phyloP scores from a whole-genome alignment of 768 basidiomycete genomes.

The Amanita fuliginea region DNA sequence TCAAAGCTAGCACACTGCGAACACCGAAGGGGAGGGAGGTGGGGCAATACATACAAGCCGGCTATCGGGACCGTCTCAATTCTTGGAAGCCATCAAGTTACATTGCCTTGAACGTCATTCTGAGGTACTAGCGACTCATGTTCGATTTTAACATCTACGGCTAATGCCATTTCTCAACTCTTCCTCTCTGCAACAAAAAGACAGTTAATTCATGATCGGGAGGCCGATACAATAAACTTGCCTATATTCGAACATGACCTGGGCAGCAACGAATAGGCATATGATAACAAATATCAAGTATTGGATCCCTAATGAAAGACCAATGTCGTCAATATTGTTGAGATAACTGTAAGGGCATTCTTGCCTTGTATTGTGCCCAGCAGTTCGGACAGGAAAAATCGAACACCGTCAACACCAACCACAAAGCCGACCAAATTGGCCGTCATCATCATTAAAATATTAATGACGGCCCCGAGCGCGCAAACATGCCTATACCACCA shows the following conservation, averaged over 20 bases:
- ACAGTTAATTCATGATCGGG: not conserved
- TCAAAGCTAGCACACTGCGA: too few relatives aligned
- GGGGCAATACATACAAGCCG: too few relatives aligned
- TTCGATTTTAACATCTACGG: conserved; percentile 3
- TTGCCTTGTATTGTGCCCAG: conserved; percentile 58
- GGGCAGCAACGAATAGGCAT: conserved; percentile 71
- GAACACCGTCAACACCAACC: conserved; percentile 71
- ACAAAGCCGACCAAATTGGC: conserved; percentile 97
- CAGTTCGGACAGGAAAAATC: conserved; percentile 53
- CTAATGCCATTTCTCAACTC: conserved; percentile 5
- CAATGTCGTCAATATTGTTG: conserved; percentile 4
- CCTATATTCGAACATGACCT: conserved; percentile 97
- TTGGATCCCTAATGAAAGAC: conserved; percentile 35
- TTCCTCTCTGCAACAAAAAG: not conserved
- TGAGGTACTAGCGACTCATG: not conserved
- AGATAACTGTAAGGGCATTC: conserved; percentile 1
- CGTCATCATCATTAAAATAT: conserved; percentile 79
- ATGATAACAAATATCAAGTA: conserved; percentile 52
- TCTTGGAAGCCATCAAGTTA: too few relatives aligned
- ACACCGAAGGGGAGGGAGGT: too few relatives aligned
- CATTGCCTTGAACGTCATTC: not conserved
- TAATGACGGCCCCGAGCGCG: conserved; percentile 73
- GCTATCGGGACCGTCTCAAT: too few relatives aligned
- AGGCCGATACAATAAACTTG: conserved; percentile 20
- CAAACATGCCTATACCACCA: conserved; percentile 84